Evolutionary conservation across 1,284 basidiomycete genomes (phyloP).

Genomic region (Ganoderma multipileum): DNA sequence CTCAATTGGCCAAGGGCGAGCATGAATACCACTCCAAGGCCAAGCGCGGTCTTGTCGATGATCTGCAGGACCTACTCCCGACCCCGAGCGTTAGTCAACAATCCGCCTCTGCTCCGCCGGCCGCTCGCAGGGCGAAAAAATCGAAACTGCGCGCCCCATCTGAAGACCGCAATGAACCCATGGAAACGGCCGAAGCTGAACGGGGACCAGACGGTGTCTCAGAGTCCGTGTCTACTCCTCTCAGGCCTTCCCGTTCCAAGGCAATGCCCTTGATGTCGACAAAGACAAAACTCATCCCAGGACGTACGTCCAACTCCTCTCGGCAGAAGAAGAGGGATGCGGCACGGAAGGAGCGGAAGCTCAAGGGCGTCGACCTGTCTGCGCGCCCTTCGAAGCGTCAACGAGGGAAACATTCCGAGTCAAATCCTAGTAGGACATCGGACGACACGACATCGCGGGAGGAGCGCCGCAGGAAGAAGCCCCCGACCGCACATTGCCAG

Average conservation of each 20-base stretch:
- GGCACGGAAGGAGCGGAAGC: neutral
- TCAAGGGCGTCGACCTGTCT: neutral
- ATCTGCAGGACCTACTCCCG: neutral
- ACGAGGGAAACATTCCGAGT: slow-evolving; percentile 1
- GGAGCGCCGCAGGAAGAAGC: slow-evolving; percentile 4
- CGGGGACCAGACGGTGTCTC: neutral
- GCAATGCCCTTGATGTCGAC: neutral
- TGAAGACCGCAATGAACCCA: neutral
- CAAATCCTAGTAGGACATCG: slow-evolving; percentile 4
- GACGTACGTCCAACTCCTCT: neutral
- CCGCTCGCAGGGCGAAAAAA: slow-evolving; percentile 11
- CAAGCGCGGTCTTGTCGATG: slow-evolving; percentile 14
- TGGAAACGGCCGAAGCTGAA: neutral
- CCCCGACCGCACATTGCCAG: too few relatives aligned
- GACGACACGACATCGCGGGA: neutral
- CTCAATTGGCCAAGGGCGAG: slow-evolving; percentile 7
- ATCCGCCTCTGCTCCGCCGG: neutral
- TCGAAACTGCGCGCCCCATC: neutral
- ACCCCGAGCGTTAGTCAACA: neutral
- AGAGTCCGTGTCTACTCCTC: neutral
- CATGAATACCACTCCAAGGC: neutral
- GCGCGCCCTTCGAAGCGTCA: slow-evolving; percentile 19
- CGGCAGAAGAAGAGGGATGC: neutral
- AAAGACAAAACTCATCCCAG: too few relatives aligned
- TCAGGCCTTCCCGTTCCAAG: neutral